Conservation (phyloP, 495 filamentous ascomycete genomes). For the Penicillium goetzii region DNA sequence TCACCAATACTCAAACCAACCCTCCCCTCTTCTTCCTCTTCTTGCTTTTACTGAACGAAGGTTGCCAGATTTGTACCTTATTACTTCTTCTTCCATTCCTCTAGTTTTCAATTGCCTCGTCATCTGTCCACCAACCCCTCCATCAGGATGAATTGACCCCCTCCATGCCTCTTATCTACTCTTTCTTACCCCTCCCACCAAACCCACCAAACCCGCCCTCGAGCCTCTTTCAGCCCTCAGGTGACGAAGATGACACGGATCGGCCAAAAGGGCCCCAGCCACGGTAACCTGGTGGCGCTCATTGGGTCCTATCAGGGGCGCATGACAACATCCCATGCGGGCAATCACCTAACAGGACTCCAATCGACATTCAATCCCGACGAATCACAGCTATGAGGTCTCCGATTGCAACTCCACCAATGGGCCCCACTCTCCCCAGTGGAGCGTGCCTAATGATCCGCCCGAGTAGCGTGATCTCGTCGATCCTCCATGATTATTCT, state of each 20-base stretch:
- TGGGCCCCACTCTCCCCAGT: background rate
- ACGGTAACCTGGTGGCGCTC: background rate
- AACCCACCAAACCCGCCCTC: background rate
- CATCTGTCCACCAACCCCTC: background rate
- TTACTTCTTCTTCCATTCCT: background rate
- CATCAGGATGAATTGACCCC: background rate
- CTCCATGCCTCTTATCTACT: constrained; percentile 1
- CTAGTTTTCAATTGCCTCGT: background rate
- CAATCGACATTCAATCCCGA: background rate
- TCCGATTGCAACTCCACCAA: background rate
- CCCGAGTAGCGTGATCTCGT: constrained; percentile 9
- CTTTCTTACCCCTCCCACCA: background rate
- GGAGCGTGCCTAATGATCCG: constrained; percentile 7
- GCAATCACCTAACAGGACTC: constrained; percentile 23
- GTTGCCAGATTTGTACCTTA: background rate
- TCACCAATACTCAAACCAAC: background rate
- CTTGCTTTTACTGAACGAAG: background rate
- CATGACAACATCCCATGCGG: constrained; percentile 36
- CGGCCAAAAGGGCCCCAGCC: constrained; percentile 13
- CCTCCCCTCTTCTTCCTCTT: background rate
- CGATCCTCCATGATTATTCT: constrained; percentile 8
- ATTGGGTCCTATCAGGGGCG: constrained; percentile 6
- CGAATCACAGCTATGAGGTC: background rate
- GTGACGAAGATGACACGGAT: constrained; percentile 16
- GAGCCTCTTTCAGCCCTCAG: background rate